Percentiles rank a stretch among this genome's conserved stretches.
These are phyloP conservation scores for Nectriaceae sp. DNA, from an alignment of 2,329 filamentous ascomycete species.

Conservation along the genomic window DNA sequence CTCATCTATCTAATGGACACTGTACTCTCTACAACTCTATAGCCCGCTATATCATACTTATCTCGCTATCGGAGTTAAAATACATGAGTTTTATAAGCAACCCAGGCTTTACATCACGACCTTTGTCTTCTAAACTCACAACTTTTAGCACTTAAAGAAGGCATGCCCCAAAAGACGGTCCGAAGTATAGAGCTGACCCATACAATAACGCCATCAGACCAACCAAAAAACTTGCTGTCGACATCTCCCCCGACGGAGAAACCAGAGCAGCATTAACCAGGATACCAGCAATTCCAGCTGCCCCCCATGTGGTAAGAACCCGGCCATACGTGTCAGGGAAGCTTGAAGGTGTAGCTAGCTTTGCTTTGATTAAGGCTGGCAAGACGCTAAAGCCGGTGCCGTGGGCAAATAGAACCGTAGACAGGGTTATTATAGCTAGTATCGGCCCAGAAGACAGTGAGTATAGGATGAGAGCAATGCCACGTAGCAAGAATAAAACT, in stretches of 20 bases:
- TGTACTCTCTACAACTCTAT: too few species aligned
- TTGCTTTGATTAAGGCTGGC: conserved; percentile 4
- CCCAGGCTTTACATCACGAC: too few species aligned
- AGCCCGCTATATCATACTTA: too few species aligned
- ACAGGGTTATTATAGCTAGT: background rate
- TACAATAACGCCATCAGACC: too few species aligned
- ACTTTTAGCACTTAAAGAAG: too few species aligned
- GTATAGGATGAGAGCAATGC: background rate
- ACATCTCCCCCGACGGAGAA: background rate
- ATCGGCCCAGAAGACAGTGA: background rate
- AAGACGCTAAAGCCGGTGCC: conserved; percentile 8
- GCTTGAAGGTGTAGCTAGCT: background rate
- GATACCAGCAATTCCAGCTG: background rate
- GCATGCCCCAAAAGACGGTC: too few species aligned
- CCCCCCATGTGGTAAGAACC: conserved; percentile 3
- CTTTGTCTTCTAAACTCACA: too few species aligned
- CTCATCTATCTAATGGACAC: too few species aligned
- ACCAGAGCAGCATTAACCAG: background rate
- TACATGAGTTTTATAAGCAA: too few species aligned
- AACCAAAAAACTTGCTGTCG: too few species aligned
- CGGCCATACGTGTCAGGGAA: conserved; percentile 3
- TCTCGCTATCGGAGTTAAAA: too few species aligned
- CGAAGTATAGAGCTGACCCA: too few species aligned
- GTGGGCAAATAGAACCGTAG: background rate
- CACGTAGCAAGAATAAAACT: background rate